Conservation (phyloP, 2,329 filamentous ascomycete genomes). For the Penicillium hesseltinei region DNA sequence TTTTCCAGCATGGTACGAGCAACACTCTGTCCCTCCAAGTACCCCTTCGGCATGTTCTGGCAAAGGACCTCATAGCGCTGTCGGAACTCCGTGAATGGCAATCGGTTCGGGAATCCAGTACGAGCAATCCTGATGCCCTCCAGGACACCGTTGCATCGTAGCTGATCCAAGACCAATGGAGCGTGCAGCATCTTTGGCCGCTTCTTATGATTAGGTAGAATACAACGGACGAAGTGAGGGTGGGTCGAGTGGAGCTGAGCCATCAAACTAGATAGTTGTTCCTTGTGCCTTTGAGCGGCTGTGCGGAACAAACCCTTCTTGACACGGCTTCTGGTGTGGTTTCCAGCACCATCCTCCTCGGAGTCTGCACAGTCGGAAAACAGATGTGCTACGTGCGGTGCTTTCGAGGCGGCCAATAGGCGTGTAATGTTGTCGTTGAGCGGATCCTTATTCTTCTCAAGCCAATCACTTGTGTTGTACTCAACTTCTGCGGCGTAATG, state of each 20-base stretch:
- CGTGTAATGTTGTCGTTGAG: slow-evolving; percentile 95
- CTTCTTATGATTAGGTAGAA: slow-evolving; percentile 97
- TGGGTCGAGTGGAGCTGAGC: slow-evolving; percentile 90
- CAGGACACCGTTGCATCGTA: slow-evolving; percentile 98
- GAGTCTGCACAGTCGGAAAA: slow-evolving; percentile 84
- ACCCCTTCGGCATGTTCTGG: slow-evolving; percentile 80
- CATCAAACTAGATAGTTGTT: slow-evolving; percentile 97
- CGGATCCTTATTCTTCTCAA: slow-evolving; percentile 99
- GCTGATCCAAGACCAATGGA: slow-evolving; percentile 88
- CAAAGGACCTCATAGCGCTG: slow-evolving; percentile 96
- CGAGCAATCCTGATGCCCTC: slow-evolving; percentile 96
- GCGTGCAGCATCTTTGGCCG: slow-evolving; percentile 88
- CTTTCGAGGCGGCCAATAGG: slow-evolving; percentile 75
- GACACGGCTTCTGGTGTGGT: slow-evolving; percentile 71
- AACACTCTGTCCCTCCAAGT: slow-evolving; percentile 83
- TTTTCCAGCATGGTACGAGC: slow-evolving; percentile 86
- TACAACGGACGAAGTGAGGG: slow-evolving; percentile 96
- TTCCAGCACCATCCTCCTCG: slow-evolving; percentile 64
- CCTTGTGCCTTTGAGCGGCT: slow-evolving; percentile 94
- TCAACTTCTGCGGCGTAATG: slow-evolving; percentile 98
- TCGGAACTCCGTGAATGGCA: slow-evolving; percentile 90
- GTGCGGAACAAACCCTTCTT: slow-evolving; percentile 98
- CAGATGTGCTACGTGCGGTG: slow-evolving; percentile 78
- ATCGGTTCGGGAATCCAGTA: slow-evolving; percentile 91
- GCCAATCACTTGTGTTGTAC: slow-evolving; percentile 90